Conservation (phyloP, 75 land plant genomes). For the Picea sitchensis region DNA sequence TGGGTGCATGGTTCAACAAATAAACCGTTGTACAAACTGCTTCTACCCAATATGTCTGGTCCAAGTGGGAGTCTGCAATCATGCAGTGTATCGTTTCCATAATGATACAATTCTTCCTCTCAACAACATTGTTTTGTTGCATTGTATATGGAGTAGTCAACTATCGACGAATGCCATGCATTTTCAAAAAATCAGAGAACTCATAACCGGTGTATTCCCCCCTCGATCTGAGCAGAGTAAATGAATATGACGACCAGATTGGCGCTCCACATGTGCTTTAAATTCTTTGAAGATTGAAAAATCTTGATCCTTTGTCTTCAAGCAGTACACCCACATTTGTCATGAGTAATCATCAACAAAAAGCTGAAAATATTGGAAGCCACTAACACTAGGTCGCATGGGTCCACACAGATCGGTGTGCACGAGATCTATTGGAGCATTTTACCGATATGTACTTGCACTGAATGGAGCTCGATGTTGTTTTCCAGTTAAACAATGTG, state of each 20-base stretch:
- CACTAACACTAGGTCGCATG: neutral
- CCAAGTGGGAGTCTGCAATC: too few species aligned
- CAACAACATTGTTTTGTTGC: slow-evolving; percentile 19
- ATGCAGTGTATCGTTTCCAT: neutral
- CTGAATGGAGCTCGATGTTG: neutral
- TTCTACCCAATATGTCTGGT: too few species aligned
- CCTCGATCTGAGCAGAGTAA: slow-evolving; percentile 7
- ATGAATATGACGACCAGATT: neutral
- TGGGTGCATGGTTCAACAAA: too few species aligned
- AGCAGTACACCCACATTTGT: too few species aligned
- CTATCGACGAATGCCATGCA: neutral
- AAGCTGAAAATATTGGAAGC: neutral
- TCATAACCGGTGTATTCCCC: slow-evolving; percentile 2
- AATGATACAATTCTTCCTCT: neutral
- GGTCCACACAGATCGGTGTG: neutral
- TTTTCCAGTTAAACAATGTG: neutral
- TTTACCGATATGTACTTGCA: neutral
- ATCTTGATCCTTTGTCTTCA: neutral
- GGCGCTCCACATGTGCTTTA: neutral
- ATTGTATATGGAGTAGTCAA: slow-evolving; percentile 9
- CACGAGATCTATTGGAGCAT: neutral
- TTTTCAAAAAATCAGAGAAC: neutral
- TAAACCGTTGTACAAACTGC: too few species aligned
- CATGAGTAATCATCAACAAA: neutral
- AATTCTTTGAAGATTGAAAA: neutral